phyloP scores from a whole-genome alignment of 2,329 filamentous ascomycete species.

The Trichoderma atroviride region DNA sequence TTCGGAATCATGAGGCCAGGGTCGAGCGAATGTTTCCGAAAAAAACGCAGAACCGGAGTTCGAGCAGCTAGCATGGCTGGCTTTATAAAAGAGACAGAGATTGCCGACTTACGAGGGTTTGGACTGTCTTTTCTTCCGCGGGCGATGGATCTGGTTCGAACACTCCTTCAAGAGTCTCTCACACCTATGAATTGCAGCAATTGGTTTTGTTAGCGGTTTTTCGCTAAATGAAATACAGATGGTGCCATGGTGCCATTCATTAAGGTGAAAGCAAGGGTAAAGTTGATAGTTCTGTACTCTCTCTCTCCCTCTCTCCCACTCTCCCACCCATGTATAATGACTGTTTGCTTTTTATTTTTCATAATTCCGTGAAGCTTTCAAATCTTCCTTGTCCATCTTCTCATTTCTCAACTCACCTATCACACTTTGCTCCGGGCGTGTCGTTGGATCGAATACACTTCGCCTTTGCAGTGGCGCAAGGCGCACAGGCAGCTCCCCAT shows the following conservation, averaged over 20 bases:
- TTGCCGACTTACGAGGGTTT: constrained; percentile 52
- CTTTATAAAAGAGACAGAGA: not conserved
- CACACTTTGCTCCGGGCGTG: constrained; percentile 46
- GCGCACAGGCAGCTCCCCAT: constrained; percentile 55
- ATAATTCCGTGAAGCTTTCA: not conserved
- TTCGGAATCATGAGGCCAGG: not conserved
- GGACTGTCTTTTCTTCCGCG: constrained; percentile 54
- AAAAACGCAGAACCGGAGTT: not conserved
- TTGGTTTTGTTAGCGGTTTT: constrained; percentile 1
- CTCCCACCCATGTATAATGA: not conserved
- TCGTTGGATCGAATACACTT: constrained; percentile 52
- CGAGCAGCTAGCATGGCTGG: not conserved
- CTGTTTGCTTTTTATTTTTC: not conserved
- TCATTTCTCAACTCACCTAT: constrained; percentile 41
- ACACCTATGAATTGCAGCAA: constrained; percentile 42
- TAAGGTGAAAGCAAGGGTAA: not conserved
- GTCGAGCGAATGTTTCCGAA: not conserved
- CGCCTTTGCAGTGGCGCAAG: constrained; percentile 53
- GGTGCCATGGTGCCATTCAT: not conserved
- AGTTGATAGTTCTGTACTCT: not conserved
- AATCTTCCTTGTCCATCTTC: not conserved
- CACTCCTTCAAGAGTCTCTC: constrained; percentile 53
- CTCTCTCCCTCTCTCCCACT: not conserved
- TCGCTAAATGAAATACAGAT: not conserved
- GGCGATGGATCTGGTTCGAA: constrained; percentile 50